Percentiles rank a stretch among this genome's conserved stretches.
phyloP scores from a whole-genome alignment of 1,284 basidiomycete genomes.

The Puccinia horiana region DNA sequence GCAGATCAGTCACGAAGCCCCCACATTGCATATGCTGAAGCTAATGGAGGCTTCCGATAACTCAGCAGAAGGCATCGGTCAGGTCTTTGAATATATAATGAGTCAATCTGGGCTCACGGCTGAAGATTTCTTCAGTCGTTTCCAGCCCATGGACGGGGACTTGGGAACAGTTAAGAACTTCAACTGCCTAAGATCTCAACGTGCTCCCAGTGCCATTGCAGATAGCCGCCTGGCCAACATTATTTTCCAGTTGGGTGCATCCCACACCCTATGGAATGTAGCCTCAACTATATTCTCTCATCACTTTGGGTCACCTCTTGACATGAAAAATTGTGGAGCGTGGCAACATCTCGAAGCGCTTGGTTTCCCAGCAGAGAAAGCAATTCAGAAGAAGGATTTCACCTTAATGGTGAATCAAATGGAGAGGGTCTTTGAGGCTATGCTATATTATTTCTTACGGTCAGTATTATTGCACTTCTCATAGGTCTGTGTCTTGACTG shows the following conservation, averaged over 20 bases:
- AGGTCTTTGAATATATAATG: not conserved
- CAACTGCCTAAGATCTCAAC: not conserved
- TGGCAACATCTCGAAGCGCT: not conserved
- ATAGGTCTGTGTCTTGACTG: not conserved
- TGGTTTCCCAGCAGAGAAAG: slow-evolving; percentile 18
- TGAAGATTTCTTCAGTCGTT: slow-evolving; percentile 6
- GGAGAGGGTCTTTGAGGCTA: not conserved
- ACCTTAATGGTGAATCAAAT: not conserved
- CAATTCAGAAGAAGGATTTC: not conserved
- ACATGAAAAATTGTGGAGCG: slow-evolving; percentile 1
- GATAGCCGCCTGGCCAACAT: slow-evolving; percentile 8
- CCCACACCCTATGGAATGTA: slow-evolving; percentile 28
- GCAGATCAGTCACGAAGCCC: not conserved
- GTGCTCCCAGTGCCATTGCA: not conserved
- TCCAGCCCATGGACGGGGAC: not conserved
- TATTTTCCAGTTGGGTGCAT: not conserved
- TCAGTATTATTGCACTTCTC: not conserved
- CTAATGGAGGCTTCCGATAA: slow-evolving; percentile 22
- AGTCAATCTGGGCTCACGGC: not conserved
- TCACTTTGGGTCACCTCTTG: not conserved
- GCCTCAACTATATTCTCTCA: not conserved
- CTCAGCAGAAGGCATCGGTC: not conserved
- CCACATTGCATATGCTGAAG: not conserved
- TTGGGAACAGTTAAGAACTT: not conserved
- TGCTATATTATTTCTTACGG: slow-evolving; percentile 8